phyloP scores from a whole-genome alignment of 345 rosid species.

The Syzygium aromaticum region DNA sequence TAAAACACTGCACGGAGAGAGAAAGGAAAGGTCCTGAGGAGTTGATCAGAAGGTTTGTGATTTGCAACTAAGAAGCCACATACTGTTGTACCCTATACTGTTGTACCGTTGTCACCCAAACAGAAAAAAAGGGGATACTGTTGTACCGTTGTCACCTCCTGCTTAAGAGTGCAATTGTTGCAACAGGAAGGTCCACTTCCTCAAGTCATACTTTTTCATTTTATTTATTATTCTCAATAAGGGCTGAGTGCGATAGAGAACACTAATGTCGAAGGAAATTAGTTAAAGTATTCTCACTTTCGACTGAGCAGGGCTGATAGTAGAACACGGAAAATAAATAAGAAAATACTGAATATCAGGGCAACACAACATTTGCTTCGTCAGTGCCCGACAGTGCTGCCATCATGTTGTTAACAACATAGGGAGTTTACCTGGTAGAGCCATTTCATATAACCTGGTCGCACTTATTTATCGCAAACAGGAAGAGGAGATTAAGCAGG shows the following conservation, averaged over 20 bases:
- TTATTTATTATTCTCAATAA: not conserved
- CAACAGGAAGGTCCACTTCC: not conserved
- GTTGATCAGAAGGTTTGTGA: not conserved
- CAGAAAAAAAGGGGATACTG: not conserved
- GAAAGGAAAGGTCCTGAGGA: not conserved
- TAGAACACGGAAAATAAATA: not conserved
- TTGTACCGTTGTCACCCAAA: not conserved
- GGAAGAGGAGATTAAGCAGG: not conserved
- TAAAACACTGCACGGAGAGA: not conserved
- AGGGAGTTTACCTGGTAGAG: not conserved
- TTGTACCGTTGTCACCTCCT: not conserved
- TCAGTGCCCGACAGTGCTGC: not conserved
- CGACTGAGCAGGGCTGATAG: not conserved
- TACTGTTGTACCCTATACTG: not conserved
- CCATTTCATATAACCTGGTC: not conserved
- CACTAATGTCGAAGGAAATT: no score
- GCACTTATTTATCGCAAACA: not conserved
- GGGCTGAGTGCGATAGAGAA: not conserved
- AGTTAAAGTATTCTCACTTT: not conserved
- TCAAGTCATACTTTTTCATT: not conserved
- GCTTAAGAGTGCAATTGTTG: not conserved
- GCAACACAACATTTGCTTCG: not conserved
- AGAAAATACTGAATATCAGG: not conserved
- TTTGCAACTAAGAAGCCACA: not conserved
- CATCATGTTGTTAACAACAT: not conserved